Conservation (phyloP, 352 stramenopile species). For the Phytopythium helicoides region DNA sequence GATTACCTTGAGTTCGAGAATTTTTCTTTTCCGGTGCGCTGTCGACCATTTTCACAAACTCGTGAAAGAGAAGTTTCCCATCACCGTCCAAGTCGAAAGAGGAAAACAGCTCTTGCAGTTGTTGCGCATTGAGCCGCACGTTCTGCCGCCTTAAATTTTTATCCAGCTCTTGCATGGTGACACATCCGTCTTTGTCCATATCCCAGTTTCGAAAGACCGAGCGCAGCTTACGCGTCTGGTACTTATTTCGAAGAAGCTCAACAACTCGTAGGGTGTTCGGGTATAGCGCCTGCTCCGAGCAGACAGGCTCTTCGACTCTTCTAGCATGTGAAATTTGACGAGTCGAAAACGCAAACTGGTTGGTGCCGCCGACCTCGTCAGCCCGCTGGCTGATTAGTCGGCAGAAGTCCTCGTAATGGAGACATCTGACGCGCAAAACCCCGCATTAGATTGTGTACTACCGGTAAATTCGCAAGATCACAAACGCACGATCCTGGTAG, state of each 20-base stretch:
- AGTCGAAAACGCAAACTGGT: background rate
- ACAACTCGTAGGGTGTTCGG: conserved; percentile 31
- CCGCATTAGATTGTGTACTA: background rate
- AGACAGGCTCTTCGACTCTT: background rate
- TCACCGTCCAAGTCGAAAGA: conserved; percentile 37
- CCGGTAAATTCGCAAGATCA: background rate
- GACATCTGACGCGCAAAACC: conserved; percentile 17
- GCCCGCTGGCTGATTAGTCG: conserved; percentile 21
- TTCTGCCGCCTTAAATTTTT: conserved; percentile 42
- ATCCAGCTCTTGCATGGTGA: conserved; percentile 44
- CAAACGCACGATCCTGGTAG: conserved; percentile 25
- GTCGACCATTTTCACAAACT: conserved; percentile 31
- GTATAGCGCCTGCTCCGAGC: conserved; percentile 21
- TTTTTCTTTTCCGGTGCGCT: too few relatives aligned
- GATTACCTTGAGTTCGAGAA: too few relatives aligned
- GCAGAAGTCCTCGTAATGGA: conserved; percentile 53
- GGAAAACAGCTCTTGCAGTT: conserved; percentile 44
- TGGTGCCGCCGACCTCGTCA: conserved; percentile 2
- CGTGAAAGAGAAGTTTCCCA: conserved; percentile 35
- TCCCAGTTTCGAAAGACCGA: conserved; percentile 63
- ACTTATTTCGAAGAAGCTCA: conserved; percentile 48
- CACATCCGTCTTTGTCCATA: conserved; percentile 44
- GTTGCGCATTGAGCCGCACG: conserved; percentile 22
- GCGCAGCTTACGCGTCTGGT: conserved; percentile 33
- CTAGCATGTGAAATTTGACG: background rate